Conservation (phyloP, 768 basidiomycete species). For the Trametes cinnabarina region DNA sequence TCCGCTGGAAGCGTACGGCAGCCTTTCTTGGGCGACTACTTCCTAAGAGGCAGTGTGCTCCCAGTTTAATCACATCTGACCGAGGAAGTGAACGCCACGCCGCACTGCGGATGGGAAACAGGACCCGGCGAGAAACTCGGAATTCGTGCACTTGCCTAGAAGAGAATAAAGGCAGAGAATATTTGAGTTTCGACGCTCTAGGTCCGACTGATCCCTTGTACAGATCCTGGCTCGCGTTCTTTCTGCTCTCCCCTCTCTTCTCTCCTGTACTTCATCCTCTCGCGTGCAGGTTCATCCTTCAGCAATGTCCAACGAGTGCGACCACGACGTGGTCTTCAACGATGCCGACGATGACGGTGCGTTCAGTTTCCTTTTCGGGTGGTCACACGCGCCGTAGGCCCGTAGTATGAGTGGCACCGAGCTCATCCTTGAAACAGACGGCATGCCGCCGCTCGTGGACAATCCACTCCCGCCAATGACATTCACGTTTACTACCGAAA, state of each 20-base stretch:
- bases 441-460: conserved; percentile 46
- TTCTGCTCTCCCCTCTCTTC: not conserved
- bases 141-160: conserved; percentile 22
- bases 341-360: conserved; percentile 39
- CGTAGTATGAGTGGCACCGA: conserved; percentile 12
- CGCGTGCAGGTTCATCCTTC: not conserved
- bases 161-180: conserved; percentile 30
- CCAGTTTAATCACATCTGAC: conserved; percentile 1
- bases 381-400: conserved; percentile 16
- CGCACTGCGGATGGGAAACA: conserved; percentile 11
- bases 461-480: conserved; percentile 48
- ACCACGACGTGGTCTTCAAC: conserved; percentile 27
- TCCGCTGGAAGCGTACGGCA: conserved; percentile 7
- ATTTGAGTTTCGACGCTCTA: conserved; percentile 24
- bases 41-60: conserved; percentile 7
- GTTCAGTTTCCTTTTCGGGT: conserved; percentile 21
- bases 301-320: conserved; percentile 24
- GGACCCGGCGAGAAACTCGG: conserved; percentile 7
- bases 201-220: conserved; percentile 22
- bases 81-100: conserved; percentile 8
- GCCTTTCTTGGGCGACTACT: conserved; percentile 3
- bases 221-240: conserved; percentile 16
- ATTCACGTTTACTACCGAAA: conserved; percentile 63
- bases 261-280: conserved; percentile 9
- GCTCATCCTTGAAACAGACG: conserved; percentile 26